A percentile compares a stretch with the other conserved stretches of the same genome.
Conservation (phyloP, 2,329 filamentous ascomycete genomes). For the Aspergillus sp. region DNA sequence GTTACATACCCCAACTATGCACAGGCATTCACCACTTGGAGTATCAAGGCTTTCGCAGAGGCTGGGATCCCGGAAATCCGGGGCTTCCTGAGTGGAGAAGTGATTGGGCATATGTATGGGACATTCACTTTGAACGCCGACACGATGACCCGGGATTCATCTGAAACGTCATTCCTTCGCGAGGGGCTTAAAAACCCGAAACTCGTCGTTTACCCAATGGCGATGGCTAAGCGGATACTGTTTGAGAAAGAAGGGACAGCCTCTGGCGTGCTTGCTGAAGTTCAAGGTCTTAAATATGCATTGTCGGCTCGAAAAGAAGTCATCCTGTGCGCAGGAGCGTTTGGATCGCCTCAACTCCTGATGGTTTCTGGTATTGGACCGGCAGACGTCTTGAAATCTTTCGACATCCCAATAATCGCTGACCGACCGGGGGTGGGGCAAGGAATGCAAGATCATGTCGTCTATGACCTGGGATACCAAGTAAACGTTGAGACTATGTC, state of each 20-base stretch:
- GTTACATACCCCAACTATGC: constrained; percentile 45
- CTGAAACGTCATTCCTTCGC: constrained; percentile 17
- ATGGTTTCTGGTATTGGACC: constrained; percentile 54
- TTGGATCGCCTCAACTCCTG: constrained; percentile 46
- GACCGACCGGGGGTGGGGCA: constrained; percentile 38
- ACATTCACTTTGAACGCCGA: constrained; percentile 32
- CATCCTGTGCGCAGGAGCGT: constrained; percentile 52
- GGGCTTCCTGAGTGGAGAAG: constrained; percentile 44
- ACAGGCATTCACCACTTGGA: constrained; percentile 42
- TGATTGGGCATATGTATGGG: constrained; percentile 41
- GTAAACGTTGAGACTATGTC: constrained; percentile 24
- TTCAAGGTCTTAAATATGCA: constrained; percentile 22
- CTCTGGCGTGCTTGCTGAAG: constrained; percentile 31
- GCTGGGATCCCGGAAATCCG: constrained; percentile 39
- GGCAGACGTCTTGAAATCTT: constrained; percentile 18
- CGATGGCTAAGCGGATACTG: constrained; percentile 47
- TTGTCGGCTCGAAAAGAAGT: constrained; percentile 53
- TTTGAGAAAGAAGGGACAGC: constrained; percentile 36
- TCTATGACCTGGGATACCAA: constrained; percentile 28
- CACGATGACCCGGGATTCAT: constrained; percentile 33
- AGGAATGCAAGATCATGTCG: constrained; percentile 37
- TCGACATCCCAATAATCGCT: constrained; percentile 28
- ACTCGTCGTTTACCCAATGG: constrained; percentile 43
- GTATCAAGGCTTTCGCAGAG: constrained; percentile 37
- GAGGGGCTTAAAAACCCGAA: constrained; percentile 11